Evolutionary conservation across 768 basidiomycete species (phyloP), one percentile per base, ranked within the genome.

Genomic region (Tulasnella sp.): DNA sequence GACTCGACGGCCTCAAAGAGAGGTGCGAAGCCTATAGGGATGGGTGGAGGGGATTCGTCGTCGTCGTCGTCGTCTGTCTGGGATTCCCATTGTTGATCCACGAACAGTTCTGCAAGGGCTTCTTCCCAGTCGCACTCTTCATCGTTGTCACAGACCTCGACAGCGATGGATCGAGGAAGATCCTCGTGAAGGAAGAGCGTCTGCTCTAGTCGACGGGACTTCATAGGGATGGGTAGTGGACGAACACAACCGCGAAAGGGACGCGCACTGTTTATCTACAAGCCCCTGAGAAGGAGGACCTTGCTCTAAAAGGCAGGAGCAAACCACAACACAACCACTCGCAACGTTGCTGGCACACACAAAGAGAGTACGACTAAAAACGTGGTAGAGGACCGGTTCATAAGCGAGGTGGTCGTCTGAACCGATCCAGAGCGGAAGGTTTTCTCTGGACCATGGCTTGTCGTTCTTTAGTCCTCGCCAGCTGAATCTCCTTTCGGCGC

Each of bases 351-450:
- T n/a, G n/a, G n/a, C 52, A 24, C 52, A 52, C 21, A 52, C 52
- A 52, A 0, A n/a, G 4, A 52, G 3, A 52, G 4, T 21, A 52
- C 52, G 8, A 6, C 14, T 10, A 24, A n/a, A n/a, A 52, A 52
- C 24, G 21, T 5, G 24, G 24, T n/a, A n/a, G n/a, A n/a, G 52
- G 12, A 52, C 24, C 5, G 52, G 52, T 52, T 52, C n/a, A 52
- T 5, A 52, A 7, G 21, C 52, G 52, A 52, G 52, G 52, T 48
- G 46, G 75, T 2, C 52, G 42, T n/a, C 36, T 76, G 78, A 88
- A 88, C 12, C 87, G 85, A 79, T 87, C 87, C 27, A 88, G 82
- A 2, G 87, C 87, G 8, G 52, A 52, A 4, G 52, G 52, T 52
- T 52, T n/a, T n/a, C 52, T 21, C 7, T 52, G 52, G n/a, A 52